These are phyloP conservation scores for Phytomonas francai DNA, from an alignment of 208 protist genomes.

Conservation along the genomic window DNA sequence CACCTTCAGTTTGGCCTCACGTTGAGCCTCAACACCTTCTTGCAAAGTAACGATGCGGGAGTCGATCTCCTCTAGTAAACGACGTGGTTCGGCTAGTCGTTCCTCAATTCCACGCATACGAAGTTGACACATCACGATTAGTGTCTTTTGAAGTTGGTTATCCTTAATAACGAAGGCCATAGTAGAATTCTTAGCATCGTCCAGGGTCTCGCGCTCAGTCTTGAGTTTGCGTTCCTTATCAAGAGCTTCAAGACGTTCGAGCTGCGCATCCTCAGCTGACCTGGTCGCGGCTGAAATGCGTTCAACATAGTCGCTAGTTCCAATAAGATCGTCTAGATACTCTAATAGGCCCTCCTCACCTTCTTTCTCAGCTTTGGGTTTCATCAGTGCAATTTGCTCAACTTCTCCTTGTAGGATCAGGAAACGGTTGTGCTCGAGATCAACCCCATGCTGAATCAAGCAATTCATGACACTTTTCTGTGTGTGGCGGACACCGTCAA, in stretches of 20 bases:
- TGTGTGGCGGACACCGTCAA: constrained; percentile 57
- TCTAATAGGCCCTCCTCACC: constrained; percentile 99
- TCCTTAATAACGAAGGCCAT: constrained; percentile 92
- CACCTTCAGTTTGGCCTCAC: constrained; percentile 30
- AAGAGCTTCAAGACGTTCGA: constrained; percentile 87
- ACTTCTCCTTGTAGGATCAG: constrained; percentile 99
- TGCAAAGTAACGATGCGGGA: constrained; percentile 45
- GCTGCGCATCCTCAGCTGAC: constrained; percentile 88
- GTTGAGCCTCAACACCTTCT: constrained; percentile 28
- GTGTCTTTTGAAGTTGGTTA: constrained; percentile 86
- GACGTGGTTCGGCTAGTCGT: constrained; percentile 64
- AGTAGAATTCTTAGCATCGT: constrained; percentile 92
- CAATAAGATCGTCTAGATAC: constrained; percentile 99
- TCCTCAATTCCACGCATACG: constrained; percentile 65
- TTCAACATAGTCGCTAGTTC: constrained; percentile 88
- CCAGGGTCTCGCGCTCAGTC: constrained; percentile 91
- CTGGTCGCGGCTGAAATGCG: constrained; percentile 84
- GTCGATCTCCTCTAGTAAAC: constrained; percentile 62
- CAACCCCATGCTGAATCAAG: constrained; percentile 95
- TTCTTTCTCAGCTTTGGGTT: constrained; percentile 96
- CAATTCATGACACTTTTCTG: constrained; percentile 84
- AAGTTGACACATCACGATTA: constrained; percentile 91
- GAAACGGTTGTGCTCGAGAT: constrained; percentile 99
- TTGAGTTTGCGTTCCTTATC: constrained; percentile 91
- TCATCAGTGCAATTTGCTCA: constrained; percentile 99